phyloP scores from a whole-genome alignment of 352 stramenopile genomes.

The Phytophthora rubi region DNA sequence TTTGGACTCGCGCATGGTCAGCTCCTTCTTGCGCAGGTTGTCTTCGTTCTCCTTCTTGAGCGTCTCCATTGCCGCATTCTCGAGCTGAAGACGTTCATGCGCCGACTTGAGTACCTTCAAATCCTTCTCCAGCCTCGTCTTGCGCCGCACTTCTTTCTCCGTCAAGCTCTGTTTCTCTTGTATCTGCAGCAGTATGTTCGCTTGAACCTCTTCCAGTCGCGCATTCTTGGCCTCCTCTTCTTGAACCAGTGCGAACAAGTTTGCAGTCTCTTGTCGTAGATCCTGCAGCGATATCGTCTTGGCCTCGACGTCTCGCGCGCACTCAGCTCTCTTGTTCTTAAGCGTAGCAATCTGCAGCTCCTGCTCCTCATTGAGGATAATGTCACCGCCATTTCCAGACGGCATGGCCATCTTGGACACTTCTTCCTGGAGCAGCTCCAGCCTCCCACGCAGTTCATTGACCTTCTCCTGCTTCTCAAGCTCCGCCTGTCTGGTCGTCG shows the following conservation, averaged over 20 bases:
- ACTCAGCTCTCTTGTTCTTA: constrained; percentile 75
- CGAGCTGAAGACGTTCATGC: constrained; percentile 55
- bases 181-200: constrained; percentile 49
- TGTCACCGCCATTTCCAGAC: constrained; percentile 38
- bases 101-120: constrained; percentile 74
- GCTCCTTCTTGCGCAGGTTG: constrained; percentile 70
- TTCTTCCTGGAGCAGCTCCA: constrained; percentile 71
- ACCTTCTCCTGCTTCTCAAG: constrained; percentile 80
- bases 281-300: constrained; percentile 76
- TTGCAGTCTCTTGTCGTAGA: constrained; percentile 66
- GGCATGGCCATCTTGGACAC: constrained; percentile 65
- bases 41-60: constrained; percentile 67
- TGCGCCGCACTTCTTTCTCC: constrained; percentile 70
- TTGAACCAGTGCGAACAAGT: constrained; percentile 64
- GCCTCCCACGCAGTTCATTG: constrained; percentile 65
- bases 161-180: constrained; percentile 67
- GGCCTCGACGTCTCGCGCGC: constrained; percentile 70
- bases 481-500: constrained; percentile 60
- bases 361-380: constrained; percentile 74
- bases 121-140: constrained; percentile 70
- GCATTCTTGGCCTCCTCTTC: constrained; percentile 72
- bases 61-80: constrained; percentile 49
- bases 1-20: constrained; percentile 79
- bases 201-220: constrained; percentile 60
- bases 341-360: constrained; percentile 73